Base-by-base conservation (phyloP, 2,329 filamentous ascomycete species). In the Colletotrichum lentis region DNA sequence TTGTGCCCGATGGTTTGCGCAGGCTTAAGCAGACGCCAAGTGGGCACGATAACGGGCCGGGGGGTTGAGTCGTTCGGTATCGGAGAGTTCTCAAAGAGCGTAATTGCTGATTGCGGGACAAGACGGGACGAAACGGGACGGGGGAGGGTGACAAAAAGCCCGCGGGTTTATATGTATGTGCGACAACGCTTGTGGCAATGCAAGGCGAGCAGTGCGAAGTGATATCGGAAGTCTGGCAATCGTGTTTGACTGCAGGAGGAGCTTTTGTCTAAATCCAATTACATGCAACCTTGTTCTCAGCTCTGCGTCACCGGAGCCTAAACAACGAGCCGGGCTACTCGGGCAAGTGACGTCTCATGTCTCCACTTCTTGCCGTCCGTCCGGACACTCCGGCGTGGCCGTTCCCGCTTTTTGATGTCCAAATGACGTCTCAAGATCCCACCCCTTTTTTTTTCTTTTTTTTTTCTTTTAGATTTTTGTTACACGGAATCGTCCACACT, bases 41-140 rank as follows among this genome's bases (percentile, higher is more conserved):
- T 53, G 57, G 67, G 67, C 53, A 58, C 63, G 67, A 69, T 46
- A 69, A 67, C 58, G 46, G 46, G 41, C 44, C 67, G 67, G 67
- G 31, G 58, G 43, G 46, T 27, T 10, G n/a, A 27, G 20, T 20
- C 37, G 3, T n/a, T 65, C 65, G 62, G 65, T 60, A 50, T 68
- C 65, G 62, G 54, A 31, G 20, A 44, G 27, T 57, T 50, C 22
- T 39, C 46, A 61, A 52, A 69, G 43, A 56, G 43, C 66, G 55
- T 37, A 20, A 41, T 41, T 24, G 55, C 56, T 53, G 31, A 18
- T 18, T 41, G n/a, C 47, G 57, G 57, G 35, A 41, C 57, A 20
- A 20, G 44, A 10, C 57, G 43, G 55, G 27, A 49, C 27, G 44
- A 22, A 31, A n/a, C 20, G n/a, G 27, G 20, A 44, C 6, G 18